Conservation (phyloP, 768 basidiomycete species). For the Tricholoma sp. region DNA sequence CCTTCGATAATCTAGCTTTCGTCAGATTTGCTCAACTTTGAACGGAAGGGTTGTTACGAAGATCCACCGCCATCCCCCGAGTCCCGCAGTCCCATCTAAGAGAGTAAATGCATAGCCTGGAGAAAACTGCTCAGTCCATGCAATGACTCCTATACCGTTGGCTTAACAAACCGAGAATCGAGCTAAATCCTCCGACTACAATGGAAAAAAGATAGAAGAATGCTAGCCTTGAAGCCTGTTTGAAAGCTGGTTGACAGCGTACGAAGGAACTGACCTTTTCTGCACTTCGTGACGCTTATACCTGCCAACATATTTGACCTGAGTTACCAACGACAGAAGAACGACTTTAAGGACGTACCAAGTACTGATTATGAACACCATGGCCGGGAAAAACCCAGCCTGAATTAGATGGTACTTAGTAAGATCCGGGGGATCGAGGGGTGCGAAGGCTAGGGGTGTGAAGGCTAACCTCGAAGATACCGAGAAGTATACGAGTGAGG, state of each 20-base stretch:
- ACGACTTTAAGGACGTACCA: slow-evolving; percentile 18
- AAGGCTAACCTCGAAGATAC: slow-evolving; percentile 32
- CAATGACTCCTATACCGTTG: background rate
- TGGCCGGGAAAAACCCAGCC: slow-evolving; percentile 39
- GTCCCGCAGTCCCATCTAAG: slow-evolving; percentile 10
- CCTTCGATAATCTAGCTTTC: slow-evolving; percentile 20
- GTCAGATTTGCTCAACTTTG: background rate
- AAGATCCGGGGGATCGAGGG: background rate
- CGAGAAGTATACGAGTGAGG: slow-evolving; percentile 34
- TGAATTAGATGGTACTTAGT: slow-evolving; percentile 3
- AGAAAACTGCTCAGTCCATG: background rate
- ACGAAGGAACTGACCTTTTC: slow-evolving; percentile 20
- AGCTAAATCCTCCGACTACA: slow-evolving; percentile 23
- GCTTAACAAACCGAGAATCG: slow-evolving; percentile 16
- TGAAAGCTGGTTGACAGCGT: background rate
- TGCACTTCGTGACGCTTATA: slow-evolving; percentile 40
- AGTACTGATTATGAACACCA: slow-evolving; percentile 36
- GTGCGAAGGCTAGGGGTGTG: slow-evolving; percentile 1
- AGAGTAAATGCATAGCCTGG: slow-evolving; percentile 13
- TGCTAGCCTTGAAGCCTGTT: slow-evolving; percentile 16
- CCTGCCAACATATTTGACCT: slow-evolving; percentile 8
- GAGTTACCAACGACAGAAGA: background rate
- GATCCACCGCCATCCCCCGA: slow-evolving; percentile 24
- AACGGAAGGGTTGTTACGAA: slow-evolving; percentile 14
- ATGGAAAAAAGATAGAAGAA: slow-evolving; percentile 28